Evolutionary conservation across 2,329 filamentous ascomycete genomes (phyloP).

Genomic region (Fusarium pseudonygamai): DNA sequence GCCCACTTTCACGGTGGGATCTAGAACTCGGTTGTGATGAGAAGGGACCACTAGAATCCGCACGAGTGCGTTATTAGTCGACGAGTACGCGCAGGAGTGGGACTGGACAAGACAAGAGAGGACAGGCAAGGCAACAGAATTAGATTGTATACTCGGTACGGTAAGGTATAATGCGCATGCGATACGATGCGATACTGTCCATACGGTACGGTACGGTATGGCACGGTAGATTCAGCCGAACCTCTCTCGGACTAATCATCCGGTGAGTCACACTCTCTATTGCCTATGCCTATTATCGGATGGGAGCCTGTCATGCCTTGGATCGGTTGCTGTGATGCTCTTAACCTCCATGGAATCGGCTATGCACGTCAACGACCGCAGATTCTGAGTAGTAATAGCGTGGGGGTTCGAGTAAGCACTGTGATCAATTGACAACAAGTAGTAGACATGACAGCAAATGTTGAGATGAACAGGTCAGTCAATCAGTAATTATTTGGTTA

Average conservation of each 20-base stretch:
- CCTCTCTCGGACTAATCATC: slow-evolving; percentile 13
- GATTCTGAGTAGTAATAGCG: slow-evolving; percentile 20
- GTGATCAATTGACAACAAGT: background rate
- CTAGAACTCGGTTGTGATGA: slow-evolving; percentile 35
- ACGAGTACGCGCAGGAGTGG: slow-evolving; percentile 29
- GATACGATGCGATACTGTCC: background rate
- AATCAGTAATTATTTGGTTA: background rate
- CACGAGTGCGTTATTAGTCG: slow-evolving; percentile 30
- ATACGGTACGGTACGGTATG: background rate
- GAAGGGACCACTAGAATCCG: slow-evolving; percentile 31
- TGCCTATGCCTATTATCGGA: slow-evolving; percentile 15
- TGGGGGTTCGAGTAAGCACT: slow-evolving; percentile 10
- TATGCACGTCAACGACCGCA: background rate
- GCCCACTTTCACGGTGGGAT: slow-evolving; percentile 26
- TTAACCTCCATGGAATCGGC: background rate
- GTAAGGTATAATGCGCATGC: background rate
- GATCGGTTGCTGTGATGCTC: background rate
- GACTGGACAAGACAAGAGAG: background rate
- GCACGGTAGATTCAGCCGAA: slow-evolving; percentile 5
- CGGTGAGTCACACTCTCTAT: slow-evolving; percentile 26
- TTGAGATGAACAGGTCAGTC: background rate
- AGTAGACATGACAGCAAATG: background rate
- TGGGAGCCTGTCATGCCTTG: background rate
- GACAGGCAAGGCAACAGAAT: slow-evolving; percentile 8
- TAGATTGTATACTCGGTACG: background rate